Evolutionary conservation across 179 eudicot species (phyloP), one percentile per base, ranked within the genome.

Genomic region (Drosera spatulata): DNA sequence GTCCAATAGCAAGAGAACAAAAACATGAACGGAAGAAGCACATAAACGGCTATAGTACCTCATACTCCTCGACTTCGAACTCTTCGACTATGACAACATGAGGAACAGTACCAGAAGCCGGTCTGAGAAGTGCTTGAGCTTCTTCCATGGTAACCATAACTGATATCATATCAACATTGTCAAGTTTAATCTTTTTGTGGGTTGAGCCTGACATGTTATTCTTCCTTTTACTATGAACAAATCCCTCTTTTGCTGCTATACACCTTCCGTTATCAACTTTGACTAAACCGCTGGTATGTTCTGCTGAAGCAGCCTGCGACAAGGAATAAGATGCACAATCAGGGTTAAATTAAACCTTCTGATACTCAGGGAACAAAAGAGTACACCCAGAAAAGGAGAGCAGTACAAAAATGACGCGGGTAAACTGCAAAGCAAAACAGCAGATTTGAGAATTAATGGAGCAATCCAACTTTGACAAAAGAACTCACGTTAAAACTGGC

Each of bases 1-100:
- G 49, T 7, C 49, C 4, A 46, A 46, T 46, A 46, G 11, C 49
- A 2, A 46, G 49, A 6, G 11, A 46, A 46, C 10, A 46, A 46
- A 11, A 46, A 46, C 11, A 46, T 46, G 50, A 46, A 46, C 11
- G 11, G 11, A 46, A 46, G 8, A 46, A 46, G 11, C 50, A 7
- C 8, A 46, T 46, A 46, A 46, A 46, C 11, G 12, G 9, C 11
- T 44, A 53, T 33, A 14, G 63, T 67, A 81, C 94, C 62, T 79
- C 85, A 55, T 67, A 87, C 76, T 85, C 96, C 70, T 82, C 96
- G 57, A 87, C 65, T 58, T 82, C 85, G 67, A 69, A 50, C 58
- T 77, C 91, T 63, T 82, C 88, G 38, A 85, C 75, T 15, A 77
- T 61, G 45, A 70, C 73, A 69, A 80, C 68, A 51, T 53, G 61